Conservation (phyloP, 2,329 filamentous ascomycete genomes). For the Penicillium hordei region DNA sequence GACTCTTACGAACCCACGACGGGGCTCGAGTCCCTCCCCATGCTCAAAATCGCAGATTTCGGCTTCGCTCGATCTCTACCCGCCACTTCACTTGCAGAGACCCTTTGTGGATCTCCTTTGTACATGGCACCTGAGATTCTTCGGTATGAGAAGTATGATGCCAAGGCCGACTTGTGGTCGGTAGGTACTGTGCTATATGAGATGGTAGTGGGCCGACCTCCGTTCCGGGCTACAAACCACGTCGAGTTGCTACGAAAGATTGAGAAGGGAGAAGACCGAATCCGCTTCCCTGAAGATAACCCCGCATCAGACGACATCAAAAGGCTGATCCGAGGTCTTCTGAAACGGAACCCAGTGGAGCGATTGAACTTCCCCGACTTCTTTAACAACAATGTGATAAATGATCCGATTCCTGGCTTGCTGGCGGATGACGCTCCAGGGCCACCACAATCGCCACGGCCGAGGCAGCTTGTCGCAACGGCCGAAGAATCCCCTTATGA, state of each 20-base stretch:
- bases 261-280: conserved; percentile 80
- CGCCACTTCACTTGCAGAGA: conserved; percentile 88
- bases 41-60: conserved; percentile 98
- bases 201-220: conserved; percentile 87
- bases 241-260: conserved; percentile 92
- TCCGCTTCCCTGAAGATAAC: conserved; percentile 75
- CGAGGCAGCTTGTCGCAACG: conserved; percentile 17
- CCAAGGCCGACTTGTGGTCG: conserved; percentile 96
- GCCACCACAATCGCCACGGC: conserved; percentile 18
- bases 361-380: conserved; percentile 83
- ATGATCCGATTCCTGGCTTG: conserved; percentile 73
- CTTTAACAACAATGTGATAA: conserved; percentile 73
- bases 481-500: conserved; percentile 26
- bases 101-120: conserved; percentile 89
- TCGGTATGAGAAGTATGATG: conserved; percentile 94
- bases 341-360: conserved; percentile 84
- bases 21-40: conserved; percentile 80
- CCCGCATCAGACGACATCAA: conserved; percentile 75
- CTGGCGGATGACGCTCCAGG: conserved; percentile 66
- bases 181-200: conserved; percentile 94
- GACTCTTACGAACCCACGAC: conserved; percentile 78
- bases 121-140: conserved; percentile 99
- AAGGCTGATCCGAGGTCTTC: conserved; percentile 70
- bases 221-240: conserved; percentile 90
- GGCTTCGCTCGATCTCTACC: conserved; percentile 95